Evolutionary conservation across 2,329 filamentous ascomycete species (phyloP).

Genomic region (Colletotrichum cereale): DNA sequence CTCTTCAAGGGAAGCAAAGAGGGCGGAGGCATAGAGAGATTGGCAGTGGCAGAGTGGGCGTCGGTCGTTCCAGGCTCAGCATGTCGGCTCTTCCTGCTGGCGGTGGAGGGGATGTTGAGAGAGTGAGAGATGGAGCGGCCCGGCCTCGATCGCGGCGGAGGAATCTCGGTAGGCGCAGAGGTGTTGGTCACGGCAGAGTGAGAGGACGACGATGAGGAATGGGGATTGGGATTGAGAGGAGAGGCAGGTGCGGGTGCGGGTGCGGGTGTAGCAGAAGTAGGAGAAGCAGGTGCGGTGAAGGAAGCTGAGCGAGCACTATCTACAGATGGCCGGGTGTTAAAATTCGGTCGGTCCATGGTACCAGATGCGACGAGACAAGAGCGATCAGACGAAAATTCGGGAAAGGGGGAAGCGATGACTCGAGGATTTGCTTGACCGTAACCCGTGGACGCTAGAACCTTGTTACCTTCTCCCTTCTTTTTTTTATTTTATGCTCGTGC

Average conservation of each 20-base stretch:
- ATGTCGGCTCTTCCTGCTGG: constrained; percentile 68
- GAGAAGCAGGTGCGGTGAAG: constrained; percentile 22
- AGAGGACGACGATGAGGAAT: constrained; percentile 13
- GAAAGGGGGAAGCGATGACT: constrained; percentile 23
- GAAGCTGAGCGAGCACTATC: constrained; percentile 42
- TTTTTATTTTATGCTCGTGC: constrained; percentile 3
- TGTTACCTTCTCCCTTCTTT: not conserved
- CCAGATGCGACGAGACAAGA: constrained; percentile 23
- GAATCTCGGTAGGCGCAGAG: constrained; percentile 23
- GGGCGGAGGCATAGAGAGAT: constrained; percentile 73
- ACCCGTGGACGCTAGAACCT: constrained; percentile 22
- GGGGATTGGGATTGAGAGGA: constrained; percentile 14
- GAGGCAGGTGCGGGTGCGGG: constrained; percentile 43
- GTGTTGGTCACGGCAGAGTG: constrained; percentile 10
- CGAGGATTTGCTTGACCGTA: constrained; percentile 14
- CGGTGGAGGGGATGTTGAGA: constrained; percentile 61
- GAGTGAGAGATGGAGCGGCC: constrained; percentile 47
- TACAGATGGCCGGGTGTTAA: constrained; percentile 44
- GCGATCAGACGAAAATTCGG: constrained; percentile 11
- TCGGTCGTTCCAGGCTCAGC: constrained; percentile 71
- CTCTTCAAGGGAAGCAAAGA: constrained; percentile 56
- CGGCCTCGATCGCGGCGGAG: constrained; percentile 38
- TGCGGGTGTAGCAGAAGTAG: constrained; percentile 4
- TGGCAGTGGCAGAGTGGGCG: constrained; percentile 69
- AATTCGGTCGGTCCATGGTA: constrained; percentile 44